Evolutionary conservation across 768 basidiomycete species (phyloP).

Genomic region (Cyclocybe cylindracea): DNA sequence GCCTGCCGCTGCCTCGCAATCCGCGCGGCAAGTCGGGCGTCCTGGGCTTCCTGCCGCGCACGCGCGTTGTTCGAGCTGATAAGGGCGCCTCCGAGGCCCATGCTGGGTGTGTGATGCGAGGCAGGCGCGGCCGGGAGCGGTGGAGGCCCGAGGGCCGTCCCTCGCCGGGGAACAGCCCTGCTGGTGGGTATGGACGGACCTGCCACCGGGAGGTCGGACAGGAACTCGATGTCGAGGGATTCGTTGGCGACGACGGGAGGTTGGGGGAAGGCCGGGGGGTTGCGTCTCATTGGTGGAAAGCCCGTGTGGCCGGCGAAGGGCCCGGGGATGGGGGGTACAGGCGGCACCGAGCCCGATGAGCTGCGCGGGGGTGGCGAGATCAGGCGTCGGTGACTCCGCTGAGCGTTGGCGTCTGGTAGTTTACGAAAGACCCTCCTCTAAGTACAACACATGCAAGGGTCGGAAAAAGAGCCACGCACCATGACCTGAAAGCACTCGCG

Average conservation of each 20-base stretch:
- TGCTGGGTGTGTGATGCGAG: conserved; percentile 54
- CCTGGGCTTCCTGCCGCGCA: conserved; percentile 4
- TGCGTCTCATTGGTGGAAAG: conserved; percentile 34
- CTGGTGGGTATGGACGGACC: conserved; percentile 14
- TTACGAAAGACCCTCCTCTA: background rate
- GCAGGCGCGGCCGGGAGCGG: conserved; percentile 38
- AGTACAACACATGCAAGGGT: background rate
- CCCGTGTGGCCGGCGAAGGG: conserved; percentile 37
- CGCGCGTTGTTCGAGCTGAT: conserved; percentile 13
- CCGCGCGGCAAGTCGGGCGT: conserved; percentile 1
- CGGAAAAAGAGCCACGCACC: conserved; percentile 4
- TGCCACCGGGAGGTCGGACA: conserved; percentile 23
- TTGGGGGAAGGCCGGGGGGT: conserved; percentile 28
- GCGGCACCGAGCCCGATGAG: conserved; percentile 42
- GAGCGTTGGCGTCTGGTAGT: conserved; percentile 9
- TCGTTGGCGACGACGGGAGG: conserved; percentile 50
- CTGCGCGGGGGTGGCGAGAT: conserved; percentile 51
- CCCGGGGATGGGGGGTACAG: conserved; percentile 54
- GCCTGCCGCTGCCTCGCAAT: background rate
- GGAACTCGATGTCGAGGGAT: conserved; percentile 54
- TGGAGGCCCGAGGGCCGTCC: conserved; percentile 17
- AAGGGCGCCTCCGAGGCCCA: conserved; percentile 20
- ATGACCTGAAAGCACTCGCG: conserved; percentile 13
- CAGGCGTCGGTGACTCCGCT: conserved; percentile 13
- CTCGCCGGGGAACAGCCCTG: conserved; percentile 3